Evolutionary conservation across 371 early-diverging fungal genomes (phyloP).

Genomic region (Dinochytrium kinnereticum): DNA sequence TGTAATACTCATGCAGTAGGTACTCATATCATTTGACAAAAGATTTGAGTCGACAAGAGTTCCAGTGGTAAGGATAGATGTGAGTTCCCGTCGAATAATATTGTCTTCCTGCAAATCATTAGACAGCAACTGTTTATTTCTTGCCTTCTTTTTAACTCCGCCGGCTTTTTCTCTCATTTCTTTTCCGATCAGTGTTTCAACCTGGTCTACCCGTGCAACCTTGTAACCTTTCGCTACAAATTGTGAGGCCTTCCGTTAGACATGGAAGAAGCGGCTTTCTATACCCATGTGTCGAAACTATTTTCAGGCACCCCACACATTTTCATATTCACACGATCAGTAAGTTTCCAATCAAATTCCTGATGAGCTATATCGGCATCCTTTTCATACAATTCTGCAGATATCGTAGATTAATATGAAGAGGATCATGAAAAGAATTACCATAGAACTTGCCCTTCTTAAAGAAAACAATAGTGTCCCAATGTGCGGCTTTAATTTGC

Average conservation of each 20-base stretch:
- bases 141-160: constrained; percentile 28
- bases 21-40: constrained; percentile 84
- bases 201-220: constrained; percentile 98
- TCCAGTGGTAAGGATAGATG: constrained; percentile 92
- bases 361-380: constrained; percentile 99
- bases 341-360: constrained; percentile 95
- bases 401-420: constrained; percentile 3
- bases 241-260: constrained; percentile 71
- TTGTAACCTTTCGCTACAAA: constrained; percentile 98
- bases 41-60: constrained; percentile 92
- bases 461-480: constrained; percentile 99
- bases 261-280: not conserved
- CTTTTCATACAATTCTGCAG: constrained; percentile 98
- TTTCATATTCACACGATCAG: constrained; percentile 98
- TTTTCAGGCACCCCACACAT: constrained; percentile 99
- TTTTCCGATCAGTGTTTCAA: constrained; percentile 96
- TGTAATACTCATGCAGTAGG: constrained; percentile 93
- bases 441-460: constrained; percentile 99
- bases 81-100: constrained; percentile 95
- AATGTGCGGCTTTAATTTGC: constrained; percentile 96
- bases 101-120: constrained; percentile 66
- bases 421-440: constrained; percentile 15
- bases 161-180: constrained; percentile 80
- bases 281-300: constrained; percentile 91
- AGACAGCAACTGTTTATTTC: not conserved